Percentiles rank a stretch among this genome's conserved stretches.
Conservation (phyloP, 2,329 filamentous ascomycete genomes). For the Talaromyces sp. region DNA sequence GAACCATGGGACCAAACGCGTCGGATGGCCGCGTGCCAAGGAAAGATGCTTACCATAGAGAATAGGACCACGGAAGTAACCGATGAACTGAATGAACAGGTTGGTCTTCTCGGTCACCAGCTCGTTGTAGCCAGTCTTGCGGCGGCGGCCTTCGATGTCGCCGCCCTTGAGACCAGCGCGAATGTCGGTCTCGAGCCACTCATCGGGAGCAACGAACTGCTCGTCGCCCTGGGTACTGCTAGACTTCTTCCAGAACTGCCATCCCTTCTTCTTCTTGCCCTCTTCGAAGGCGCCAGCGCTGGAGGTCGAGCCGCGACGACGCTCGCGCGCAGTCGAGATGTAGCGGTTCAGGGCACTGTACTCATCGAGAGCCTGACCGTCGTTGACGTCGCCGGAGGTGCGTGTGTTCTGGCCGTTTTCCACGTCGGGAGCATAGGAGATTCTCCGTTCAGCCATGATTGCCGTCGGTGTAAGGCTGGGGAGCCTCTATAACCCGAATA, state of each 20-base stretch:
- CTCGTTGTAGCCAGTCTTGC: slow-evolving; percentile 62
- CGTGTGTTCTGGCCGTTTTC: slow-evolving; percentile 36
- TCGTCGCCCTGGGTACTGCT: slow-evolving; percentile 13
- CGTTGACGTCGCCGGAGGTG: slow-evolving; percentile 22
- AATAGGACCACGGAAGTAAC: slow-evolving; percentile 66
- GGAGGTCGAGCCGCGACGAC: slow-evolving; percentile 39
- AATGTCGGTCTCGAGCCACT: slow-evolving; percentile 62
- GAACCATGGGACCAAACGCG: not conserved
- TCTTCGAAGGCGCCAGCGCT: slow-evolving; percentile 33
- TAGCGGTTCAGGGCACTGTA: slow-evolving; percentile 59
- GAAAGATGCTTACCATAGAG: slow-evolving; percentile 57
- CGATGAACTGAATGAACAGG: slow-evolving; percentile 63
- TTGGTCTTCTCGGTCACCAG: slow-evolving; percentile 65
- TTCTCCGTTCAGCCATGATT: slow-evolving; percentile 42
- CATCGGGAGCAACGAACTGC: slow-evolving; percentile 46
- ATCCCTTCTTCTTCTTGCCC: slow-evolving; percentile 45
- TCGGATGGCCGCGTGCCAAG: not conserved
- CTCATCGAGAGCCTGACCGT: slow-evolving; percentile 41
- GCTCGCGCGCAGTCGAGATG: slow-evolving; percentile 59
- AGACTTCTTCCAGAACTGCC: slow-evolving; percentile 45
- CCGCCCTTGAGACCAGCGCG: slow-evolving; percentile 51
- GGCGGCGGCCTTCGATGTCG: slow-evolving; percentile 58
- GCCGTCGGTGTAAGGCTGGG: slow-evolving; percentile 30
- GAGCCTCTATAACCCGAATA: slow-evolving; percentile 21
- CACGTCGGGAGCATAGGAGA: slow-evolving; percentile 40